phyloP scores from a whole-genome alignment of 306 rosid species.

The Crataegus laevigata region DNA sequence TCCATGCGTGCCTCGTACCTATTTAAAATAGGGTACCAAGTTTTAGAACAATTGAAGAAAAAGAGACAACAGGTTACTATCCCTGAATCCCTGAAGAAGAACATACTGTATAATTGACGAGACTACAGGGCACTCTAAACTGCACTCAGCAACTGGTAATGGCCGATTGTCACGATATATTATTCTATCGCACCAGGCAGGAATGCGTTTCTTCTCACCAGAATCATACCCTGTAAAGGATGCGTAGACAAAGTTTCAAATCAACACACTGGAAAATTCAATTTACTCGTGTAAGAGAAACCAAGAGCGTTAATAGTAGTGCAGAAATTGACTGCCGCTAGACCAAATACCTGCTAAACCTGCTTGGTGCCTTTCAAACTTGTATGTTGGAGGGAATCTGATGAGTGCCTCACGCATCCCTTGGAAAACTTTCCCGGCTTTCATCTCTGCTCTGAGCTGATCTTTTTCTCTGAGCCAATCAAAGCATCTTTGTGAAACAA shows the following conservation, averaged over 20 bases:
- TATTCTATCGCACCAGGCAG: conserved; percentile 98
- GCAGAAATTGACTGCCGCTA: neutral
- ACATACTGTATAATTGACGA: conserved; percentile 83
- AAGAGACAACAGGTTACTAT: neutral
- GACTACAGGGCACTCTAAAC: conserved; percentile 79
- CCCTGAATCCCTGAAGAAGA: conserved; percentile 10
- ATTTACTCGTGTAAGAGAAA: neutral
- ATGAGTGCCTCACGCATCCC: conserved; percentile 98
- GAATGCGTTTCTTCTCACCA: conserved; percentile 97
- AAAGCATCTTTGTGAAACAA: conserved; percentile 98
- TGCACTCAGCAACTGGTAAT: conserved; percentile 48
- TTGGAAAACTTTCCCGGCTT: conserved; percentile 91
- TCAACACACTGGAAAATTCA: neutral
- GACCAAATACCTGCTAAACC: conserved; percentile 72
- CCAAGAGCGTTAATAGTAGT: neutral
- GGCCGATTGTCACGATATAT: conserved; percentile 90
- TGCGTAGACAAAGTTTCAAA: neutral
- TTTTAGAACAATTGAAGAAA: conserved; percentile 12
- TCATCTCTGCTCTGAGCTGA: conserved; percentile 97
- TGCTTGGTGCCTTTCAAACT: conserved; percentile 83
- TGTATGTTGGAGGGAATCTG: conserved; percentile 94
- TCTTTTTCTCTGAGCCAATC: conserved; percentile 99
- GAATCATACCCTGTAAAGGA: conserved; percentile 75
- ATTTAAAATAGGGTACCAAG: conserved; percentile 20
- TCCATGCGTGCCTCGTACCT: conserved; percentile 99